Base-by-base conservation (phyloP, 1,284 basidiomycete genomes). In the Puccinia triticina region DNA sequence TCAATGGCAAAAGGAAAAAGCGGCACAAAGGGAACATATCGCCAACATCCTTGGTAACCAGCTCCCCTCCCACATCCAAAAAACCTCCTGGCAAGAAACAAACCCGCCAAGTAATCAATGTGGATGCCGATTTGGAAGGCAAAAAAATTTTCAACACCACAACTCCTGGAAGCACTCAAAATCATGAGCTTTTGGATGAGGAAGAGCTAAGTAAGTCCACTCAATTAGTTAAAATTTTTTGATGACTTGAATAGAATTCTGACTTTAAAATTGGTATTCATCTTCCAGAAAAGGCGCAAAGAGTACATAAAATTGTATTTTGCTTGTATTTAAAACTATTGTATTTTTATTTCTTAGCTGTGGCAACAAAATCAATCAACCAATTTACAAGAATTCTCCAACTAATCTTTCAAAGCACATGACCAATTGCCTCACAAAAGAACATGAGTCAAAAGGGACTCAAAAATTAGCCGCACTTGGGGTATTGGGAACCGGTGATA, bases 81-180 rank as follows among this genome's bases (percentile, higher is more conserved):
- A n/a, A n/a, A n/a, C n/a, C n/a, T n/a, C n/a, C n/a, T n/a, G n/a
- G n/a, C n/a, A n/a, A n/a, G n/a, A n/a, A n/a, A n/a, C n/a, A n/a
- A n/a, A n/a, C n/a, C n/a, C n/a, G n/a, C n/a, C n/a, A n/a, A n/a
- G n/a, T n/a, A n/a, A n/a, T n/a, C n/a, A n/a, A n/a, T n/a, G n/a
- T n/a, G n/a, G n/a, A n/a, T n/a, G n/a, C n/a, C n/a, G n/a, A n/a
- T n/a, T n/a, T n/a, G n/a, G n/a, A n/a, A n/a, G n/a, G n/a, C n/a
- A n/a, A n/a, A n/a, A n/a, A n/a, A n/a, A n/a, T n/a, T n/a, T n/a
- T n/a, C n/a, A n/a, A n/a, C n/a, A n/a, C n/a, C n/a, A n/a, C n/a
- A 59, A 59, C 57, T 59, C 57, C 57, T 29, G 57, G 57, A 59
- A 59, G 57, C 57, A 59, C 57, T 7, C 57, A 59, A 59, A 59